phyloP scores from a whole-genome alignment of 2,329 filamentous ascomycete genomes.

The Aspergillus niger region DNA sequence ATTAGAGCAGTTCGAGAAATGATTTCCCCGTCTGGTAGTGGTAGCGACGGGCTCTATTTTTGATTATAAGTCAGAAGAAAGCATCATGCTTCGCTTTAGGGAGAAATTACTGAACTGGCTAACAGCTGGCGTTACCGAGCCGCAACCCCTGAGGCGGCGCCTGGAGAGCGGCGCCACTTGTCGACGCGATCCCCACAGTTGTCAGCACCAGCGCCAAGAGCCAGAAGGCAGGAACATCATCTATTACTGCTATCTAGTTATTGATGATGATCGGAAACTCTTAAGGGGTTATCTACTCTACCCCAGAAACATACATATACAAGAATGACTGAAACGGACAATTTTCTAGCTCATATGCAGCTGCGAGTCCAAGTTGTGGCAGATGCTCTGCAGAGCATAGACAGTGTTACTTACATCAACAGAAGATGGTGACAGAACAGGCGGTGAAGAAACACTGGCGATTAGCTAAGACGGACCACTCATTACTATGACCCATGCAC shows the following conservation, averaged over 20 bases:
- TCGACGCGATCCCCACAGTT: conserved; percentile 23
- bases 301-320: not conserved
- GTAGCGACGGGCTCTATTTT: conserved; percentile 6
- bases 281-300: not conserved
- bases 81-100: conserved; percentile 18
- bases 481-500: too few species aligned
- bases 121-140: conserved; percentile 35
- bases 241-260: not conserved
- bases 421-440: conserved; percentile 5
- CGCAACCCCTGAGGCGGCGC: conserved; percentile 33
- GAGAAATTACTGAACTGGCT: conserved; percentile 26
- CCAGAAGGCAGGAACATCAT: conserved; percentile 4
- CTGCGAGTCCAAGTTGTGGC: not conserved
- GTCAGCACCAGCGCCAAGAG: conserved; percentile 21
- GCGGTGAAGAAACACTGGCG: conserved; percentile 6
- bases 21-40: conserved; percentile 8
- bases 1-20: conserved; percentile 16
- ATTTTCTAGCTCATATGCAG: not conserved
- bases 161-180: conserved; percentile 27
- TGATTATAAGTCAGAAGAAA: conserved; percentile 11
- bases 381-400: not conserved
- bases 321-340: not conserved
- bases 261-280: not conserved
- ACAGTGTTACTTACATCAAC: not conserved
- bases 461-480: not conserved